A percentile compares a stretch with the other conserved stretches of the same genome.
Conservation (phyloP, 495 filamentous ascomycete genomes). For the Thozetella sp. region DNA sequence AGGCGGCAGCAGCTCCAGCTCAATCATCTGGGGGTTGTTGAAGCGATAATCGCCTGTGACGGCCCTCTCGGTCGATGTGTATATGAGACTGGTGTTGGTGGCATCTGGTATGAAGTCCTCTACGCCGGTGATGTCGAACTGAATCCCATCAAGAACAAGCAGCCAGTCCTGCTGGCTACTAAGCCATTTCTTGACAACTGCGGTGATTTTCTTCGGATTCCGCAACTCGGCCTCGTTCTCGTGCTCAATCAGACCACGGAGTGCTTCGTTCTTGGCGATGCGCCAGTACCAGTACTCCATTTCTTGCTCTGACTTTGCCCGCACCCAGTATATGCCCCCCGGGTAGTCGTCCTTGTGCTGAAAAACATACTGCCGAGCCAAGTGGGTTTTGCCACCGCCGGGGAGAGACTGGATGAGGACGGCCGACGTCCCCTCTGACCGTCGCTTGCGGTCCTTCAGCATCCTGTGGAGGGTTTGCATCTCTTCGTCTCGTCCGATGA, state of each 20-base stretch:
- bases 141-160: constrained; percentile 74
- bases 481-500: constrained; percentile 74
- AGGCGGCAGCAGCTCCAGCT: constrained; percentile 56
- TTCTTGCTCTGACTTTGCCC: constrained; percentile 65
- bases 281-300: constrained; percentile 72
- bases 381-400: constrained; percentile 80
- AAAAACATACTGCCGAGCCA: constrained; percentile 82
- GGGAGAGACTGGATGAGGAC: constrained; percentile 74
- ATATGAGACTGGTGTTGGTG: constrained; percentile 70
- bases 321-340: constrained; percentile 82
- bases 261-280: constrained; percentile 66
- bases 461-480: constrained; percentile 67
- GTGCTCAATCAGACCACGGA: constrained; percentile 43
- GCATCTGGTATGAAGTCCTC: constrained; percentile 71
- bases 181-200: constrained; percentile 69
- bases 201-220: constrained; percentile 56
- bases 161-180: constrained; percentile 73
- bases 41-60: constrained; percentile 68
- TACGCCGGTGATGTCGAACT: constrained; percentile 65
- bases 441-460: constrained; percentile 63
- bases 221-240: constrained; percentile 34
- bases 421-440: constrained; percentile 64
- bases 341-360: constrained; percentile 64
- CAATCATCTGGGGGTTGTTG: constrained; percentile 74
- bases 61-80: constrained; percentile 72